Percentiles rank a stretch among this genome's conserved stretches.
Evolutionary conservation across 2,329 filamentous ascomycete genomes (phyloP).

Genomic region (Cercospora sp.): DNA sequence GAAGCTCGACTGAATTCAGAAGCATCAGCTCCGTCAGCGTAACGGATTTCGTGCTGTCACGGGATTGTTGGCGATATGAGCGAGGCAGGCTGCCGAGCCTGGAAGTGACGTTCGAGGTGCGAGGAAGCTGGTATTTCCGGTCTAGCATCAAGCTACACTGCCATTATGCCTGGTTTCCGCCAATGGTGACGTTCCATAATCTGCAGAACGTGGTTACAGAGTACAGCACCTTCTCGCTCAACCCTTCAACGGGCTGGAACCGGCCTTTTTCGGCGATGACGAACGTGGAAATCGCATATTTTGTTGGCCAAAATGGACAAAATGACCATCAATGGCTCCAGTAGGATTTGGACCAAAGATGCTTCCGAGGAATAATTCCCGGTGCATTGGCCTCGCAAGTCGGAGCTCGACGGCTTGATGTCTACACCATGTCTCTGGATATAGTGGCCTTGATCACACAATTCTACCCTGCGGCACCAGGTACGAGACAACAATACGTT

Average conservation of each 20-base stretch:
- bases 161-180: slow-evolving; percentile 28
- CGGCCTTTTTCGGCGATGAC: slow-evolving; percentile 17
- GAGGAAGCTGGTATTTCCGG: background rate
- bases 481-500: slow-evolving; percentile 30
- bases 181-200: slow-evolving; percentile 25
- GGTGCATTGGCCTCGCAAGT: slow-evolving; percentile 18
- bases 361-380: slow-evolving; percentile 28
- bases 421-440: slow-evolving; percentile 31
- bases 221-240: slow-evolving; percentile 21
- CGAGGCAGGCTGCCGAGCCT: slow-evolving; percentile 20
- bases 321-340: slow-evolving; percentile 22
- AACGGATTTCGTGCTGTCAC: slow-evolving; percentile 25
- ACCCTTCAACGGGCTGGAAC: slow-evolving; percentile 15
- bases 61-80: slow-evolving; percentile 29
- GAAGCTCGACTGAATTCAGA: slow-evolving; percentile 10
- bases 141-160: slow-evolving; percentile 23
- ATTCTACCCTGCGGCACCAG: slow-evolving; percentile 24
- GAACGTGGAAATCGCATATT: slow-evolving; percentile 23
- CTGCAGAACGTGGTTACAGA: slow-evolving; percentile 31
- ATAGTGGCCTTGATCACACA: slow-evolving; percentile 25
- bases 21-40: slow-evolving; percentile 5
- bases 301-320: slow-evolving; percentile 20
- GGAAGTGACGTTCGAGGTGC: slow-evolving; percentile 27
- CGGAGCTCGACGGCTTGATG: slow-evolving; percentile 28
- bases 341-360: slow-evolving; percentile 22